phyloP scores from a whole-genome alignment of 768 basidiomycete genomes.

The Suillus clintonianus region DNA sequence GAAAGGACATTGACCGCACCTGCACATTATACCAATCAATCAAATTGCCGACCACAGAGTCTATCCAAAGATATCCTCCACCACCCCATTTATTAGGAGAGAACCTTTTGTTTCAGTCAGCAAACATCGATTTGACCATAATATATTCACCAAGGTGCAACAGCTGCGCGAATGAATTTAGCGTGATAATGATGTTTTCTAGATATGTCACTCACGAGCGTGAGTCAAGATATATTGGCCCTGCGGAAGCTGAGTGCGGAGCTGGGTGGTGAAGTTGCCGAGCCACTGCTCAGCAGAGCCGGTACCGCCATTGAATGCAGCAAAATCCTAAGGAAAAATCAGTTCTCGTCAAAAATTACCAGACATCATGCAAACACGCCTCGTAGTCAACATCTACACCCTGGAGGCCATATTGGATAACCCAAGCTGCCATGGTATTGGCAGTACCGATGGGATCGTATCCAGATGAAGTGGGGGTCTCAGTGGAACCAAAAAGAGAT shows the following conservation, averaged over 20 bases:
- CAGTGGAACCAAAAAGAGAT: constrained; percentile 50
- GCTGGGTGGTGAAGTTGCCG: constrained; percentile 31
- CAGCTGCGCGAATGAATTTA: constrained; percentile 25
- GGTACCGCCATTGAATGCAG: constrained; percentile 30
- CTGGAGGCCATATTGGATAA: constrained; percentile 47
- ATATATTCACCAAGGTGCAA: constrained; percentile 38
- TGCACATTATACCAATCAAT: constrained; percentile 51
- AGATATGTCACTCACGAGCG: constrained; percentile 30
- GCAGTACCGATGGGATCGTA: constrained; percentile 41
- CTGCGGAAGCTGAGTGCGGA: constrained; percentile 34
- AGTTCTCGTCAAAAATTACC: neutral
- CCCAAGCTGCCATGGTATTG: constrained; percentile 46
- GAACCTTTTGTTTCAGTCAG: constrained; percentile 26
- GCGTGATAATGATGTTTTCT: too few species aligned
- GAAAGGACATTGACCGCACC: constrained; percentile 18
- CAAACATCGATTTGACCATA: neutral
- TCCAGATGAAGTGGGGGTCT: constrained; percentile 44
- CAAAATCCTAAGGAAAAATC: constrained; percentile 25
- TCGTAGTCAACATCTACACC: constrained; percentile 61
- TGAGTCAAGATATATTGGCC: constrained; percentile 37
- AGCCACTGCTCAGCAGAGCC: constrained; percentile 43
- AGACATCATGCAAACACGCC: constrained; percentile 14
- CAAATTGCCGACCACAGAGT: constrained; percentile 37
- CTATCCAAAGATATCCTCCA: constrained; percentile 40
- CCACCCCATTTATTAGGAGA: constrained; percentile 32